Percentiles rank a stretch among this genome's conserved stretches.
These are phyloP conservation scores for Melanomma pulvis-pyrius DNA, from an alignment of 495 filamentous ascomycete genomes.

Conservation along the genomic window DNA sequence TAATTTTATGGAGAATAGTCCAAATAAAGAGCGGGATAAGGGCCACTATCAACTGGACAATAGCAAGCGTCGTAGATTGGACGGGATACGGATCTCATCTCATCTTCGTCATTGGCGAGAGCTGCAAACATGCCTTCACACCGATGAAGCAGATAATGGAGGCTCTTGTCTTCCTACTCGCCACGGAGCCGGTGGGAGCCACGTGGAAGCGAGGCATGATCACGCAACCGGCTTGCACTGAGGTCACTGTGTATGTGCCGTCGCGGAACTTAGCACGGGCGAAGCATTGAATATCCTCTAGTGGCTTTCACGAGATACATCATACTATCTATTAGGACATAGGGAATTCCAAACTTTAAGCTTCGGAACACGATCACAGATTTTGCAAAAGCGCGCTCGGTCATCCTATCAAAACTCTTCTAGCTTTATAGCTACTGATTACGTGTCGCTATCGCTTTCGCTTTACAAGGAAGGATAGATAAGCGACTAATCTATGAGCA, in stretches of 20 bases:
- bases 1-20: background rate
- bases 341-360: too few species aligned
- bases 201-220: background rate
- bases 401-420: too few species aligned
- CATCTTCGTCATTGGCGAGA: background rate
- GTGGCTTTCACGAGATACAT: too few species aligned
- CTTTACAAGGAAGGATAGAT: too few species aligned
- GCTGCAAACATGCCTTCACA: background rate
- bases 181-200: background rate
- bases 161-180: background rate
- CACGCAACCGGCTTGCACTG: background rate
- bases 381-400: too few species aligned
- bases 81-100: background rate
- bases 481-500: too few species aligned
- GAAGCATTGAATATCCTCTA: too few species aligned
- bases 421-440: too few species aligned
- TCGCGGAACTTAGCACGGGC: background rate
- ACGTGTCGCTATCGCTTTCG: too few species aligned
- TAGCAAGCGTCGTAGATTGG: background rate
- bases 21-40: background rate
- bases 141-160: background rate
- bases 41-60: background rate
- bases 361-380: too few species aligned
- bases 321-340: too few species aligned
- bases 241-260: background rate